Evolutionary conservation across 2,329 filamentous ascomycete species (phyloP), one percentile per base, ranked within the genome.

Genomic region (Chaetoscypha palmicola): DNA sequence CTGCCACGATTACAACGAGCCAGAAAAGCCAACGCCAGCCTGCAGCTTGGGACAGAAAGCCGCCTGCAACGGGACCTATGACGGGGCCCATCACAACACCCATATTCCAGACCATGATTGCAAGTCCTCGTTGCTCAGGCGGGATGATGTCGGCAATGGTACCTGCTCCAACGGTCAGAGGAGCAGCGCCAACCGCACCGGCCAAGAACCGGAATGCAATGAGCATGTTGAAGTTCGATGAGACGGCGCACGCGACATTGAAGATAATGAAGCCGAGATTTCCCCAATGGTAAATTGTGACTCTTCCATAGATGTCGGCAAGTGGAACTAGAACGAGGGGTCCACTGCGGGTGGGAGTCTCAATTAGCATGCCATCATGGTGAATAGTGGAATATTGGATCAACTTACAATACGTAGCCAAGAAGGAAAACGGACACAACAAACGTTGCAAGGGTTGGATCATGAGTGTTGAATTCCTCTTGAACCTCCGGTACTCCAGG

Each of bases 131-230:
- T 51, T 76, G 68, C 54, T 79, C 73, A 37, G 72, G 70, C 0
- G 60, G 57, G 21, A 84, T 70, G 62, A 86, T 69, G 58, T 86
- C 83, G 22, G 78, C 75, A 24, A 86, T 78, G 2, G 76, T 76
- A 16, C 80, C 80, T 24, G 77, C 77, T 5, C 46, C 50, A 47
- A 81, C 79, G 0, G 80, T 81, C 3, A 19, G 34, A 14, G 10
- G 22, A 21, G 20, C 12, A 19, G 17, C 10, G 9, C 12, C 11
- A 21, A 14, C 9, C 10, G 20, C 20, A 21, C 4, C 34, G 24
- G 7, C 14, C n/a, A 22, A 37, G 20, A 12, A n/a, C 9, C 20
- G 16, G 20, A 12, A 16, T 16, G 12, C 11, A 4, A 11, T 11
- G 11, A 37, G 8, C 8, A 12, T 19, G 9, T 21, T 16, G 12